These are phyloP conservation scores for Acanthochlamys bracteata DNA, from an alignment of 106 monocot genomes.

Conservation along the genomic window DNA sequence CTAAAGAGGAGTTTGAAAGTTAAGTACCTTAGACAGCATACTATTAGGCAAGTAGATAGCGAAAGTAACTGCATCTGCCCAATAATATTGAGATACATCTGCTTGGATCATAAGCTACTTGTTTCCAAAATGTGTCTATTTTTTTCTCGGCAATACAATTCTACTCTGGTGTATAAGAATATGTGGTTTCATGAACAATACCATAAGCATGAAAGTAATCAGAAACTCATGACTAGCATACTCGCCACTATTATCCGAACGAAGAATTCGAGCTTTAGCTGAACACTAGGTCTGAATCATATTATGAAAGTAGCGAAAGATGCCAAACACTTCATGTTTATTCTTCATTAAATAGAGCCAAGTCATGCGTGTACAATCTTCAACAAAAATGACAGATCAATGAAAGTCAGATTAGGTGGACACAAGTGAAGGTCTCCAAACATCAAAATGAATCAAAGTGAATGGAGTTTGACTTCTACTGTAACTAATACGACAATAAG, in stretches of 20 bases:
- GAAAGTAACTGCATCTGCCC: background rate
- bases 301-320: background rate
- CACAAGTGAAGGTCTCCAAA: background rate
- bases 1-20: background rate
- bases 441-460: background rate
- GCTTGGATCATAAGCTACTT: background rate
- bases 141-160: too few relatives aligned
- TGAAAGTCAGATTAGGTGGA: background rate
- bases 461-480: background rate
- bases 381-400: background rate
- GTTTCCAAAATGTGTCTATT: too few relatives aligned
- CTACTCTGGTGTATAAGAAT: background rate
- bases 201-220: background rate
- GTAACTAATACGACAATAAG: background rate
- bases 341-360: background rate
- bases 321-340: background rate
- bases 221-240: background rate
- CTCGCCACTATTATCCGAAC: background rate
- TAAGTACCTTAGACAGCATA: background rate
- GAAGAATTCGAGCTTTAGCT: background rate
- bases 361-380: background rate
- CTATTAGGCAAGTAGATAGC: constrained; percentile 3
- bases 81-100: constrained; percentile 1
- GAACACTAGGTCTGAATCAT: background rate
- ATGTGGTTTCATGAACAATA: background rate